Percentiles rank a stretch among this genome's conserved stretches.
Evolutionary conservation across 345 rosid species (phyloP).

Genomic region (Geranium rotundifolium): DNA sequence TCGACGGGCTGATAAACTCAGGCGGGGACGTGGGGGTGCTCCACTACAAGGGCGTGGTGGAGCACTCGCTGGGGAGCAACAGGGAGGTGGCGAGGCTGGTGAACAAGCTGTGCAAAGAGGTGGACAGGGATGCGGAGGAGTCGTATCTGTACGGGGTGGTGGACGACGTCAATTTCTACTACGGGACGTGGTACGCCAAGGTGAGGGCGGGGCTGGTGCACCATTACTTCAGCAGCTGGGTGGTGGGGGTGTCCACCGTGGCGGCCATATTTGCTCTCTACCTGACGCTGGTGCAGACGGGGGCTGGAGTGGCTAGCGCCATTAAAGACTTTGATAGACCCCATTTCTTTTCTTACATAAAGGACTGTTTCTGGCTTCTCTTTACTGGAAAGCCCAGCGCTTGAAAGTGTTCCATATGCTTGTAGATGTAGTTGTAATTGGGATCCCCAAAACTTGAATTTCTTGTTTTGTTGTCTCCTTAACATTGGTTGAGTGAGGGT

Average conservation of each 20-base stretch:
- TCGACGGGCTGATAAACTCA: slow-evolving; percentile 20
- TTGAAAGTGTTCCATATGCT: too few relatives aligned
- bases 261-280: slow-evolving; percentile 9
- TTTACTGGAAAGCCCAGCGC: too few relatives aligned
- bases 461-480: too few relatives aligned
- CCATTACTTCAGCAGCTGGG: slow-evolving; percentile 20
- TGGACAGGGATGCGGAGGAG: slow-evolving; percentile 8
- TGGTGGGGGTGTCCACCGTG: slow-evolving; percentile 14
- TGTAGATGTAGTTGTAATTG: too few relatives aligned
- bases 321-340: too few relatives aligned
- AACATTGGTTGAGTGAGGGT: too few relatives aligned
- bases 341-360: too few relatives aligned
- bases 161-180: slow-evolving; percentile 5
- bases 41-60: slow-evolving; percentile 12
- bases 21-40: slow-evolving; percentile 18
- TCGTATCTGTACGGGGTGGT: slow-evolving; percentile 12
- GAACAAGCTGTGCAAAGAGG: slow-evolving; percentile 19
- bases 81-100: slow-evolving; percentile 16
- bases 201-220: slow-evolving; percentile 12
- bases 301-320: neutral
- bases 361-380: too few relatives aligned
- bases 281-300: slow-evolving; percentile 17
- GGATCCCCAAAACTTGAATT: too few relatives aligned
- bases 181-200: neutral
- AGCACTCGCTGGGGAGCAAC: slow-evolving; percentile 22